Conservation (phyloP, 768 basidiomycete genomes). For the Sporobolomyces pararoseus region DNA sequence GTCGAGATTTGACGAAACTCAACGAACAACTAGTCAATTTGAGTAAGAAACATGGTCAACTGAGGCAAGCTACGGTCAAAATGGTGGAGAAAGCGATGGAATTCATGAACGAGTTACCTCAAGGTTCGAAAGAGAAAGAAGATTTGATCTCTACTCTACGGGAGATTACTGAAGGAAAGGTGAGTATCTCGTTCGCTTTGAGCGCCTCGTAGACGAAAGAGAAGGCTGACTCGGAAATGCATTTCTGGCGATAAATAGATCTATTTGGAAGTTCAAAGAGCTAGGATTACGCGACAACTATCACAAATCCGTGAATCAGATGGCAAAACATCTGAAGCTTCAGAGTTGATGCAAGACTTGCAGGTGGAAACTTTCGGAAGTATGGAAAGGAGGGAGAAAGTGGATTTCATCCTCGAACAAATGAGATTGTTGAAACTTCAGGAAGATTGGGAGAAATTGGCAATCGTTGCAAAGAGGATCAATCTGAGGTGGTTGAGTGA, state of each 20-base stretch:
- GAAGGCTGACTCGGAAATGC: too few relatives aligned
- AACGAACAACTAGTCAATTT: slow-evolving; percentile 59
- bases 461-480: slow-evolving; percentile 86
- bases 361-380: slow-evolving; percentile 99
- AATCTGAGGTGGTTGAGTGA: slow-evolving; percentile 89
- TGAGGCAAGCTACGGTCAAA: slow-evolving; percentile 82
- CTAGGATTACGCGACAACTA: slow-evolving; percentile 83
- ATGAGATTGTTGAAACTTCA: slow-evolving; percentile 77
- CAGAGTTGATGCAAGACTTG: slow-evolving; percentile 85
- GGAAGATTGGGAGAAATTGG: slow-evolving; percentile 82
- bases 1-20: slow-evolving; percentile 53
- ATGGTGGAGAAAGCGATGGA: slow-evolving; percentile 81
- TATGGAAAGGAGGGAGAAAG: slow-evolving; percentile 97
- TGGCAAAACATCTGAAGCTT: slow-evolving; percentile 60
- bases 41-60: slow-evolving; percentile 95
- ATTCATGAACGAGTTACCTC: slow-evolving; percentile 76
- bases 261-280: slow-evolving; percentile 92
- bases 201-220: too few relatives aligned
- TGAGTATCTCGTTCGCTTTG: slow-evolving; percentile 49
- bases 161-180: slow-evolving; percentile 94
- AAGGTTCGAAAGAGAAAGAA: slow-evolving; percentile 64
- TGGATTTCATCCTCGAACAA: slow-evolving; percentile 95
- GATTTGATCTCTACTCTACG: slow-evolving; percentile 84
- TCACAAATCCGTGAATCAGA: slow-evolving; percentile 78
- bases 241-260: too few relatives aligned